Evolutionary conservation across 768 basidiomycete species (phyloP).

Genomic region (Rhodosporidiobolus sp.): DNA sequence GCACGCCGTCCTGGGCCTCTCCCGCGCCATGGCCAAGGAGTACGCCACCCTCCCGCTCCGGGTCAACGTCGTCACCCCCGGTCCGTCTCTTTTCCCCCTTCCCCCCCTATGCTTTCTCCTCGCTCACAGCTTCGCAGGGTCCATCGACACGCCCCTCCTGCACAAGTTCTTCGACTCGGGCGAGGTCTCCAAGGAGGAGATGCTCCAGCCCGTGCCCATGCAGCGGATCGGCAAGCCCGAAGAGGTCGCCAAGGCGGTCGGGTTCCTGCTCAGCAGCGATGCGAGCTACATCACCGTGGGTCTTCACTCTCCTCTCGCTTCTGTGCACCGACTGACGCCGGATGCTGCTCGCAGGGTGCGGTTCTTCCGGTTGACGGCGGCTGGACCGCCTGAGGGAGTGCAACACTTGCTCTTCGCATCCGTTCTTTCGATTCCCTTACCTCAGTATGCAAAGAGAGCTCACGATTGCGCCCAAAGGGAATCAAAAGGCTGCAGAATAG

Average conservation of each 20-base stretch:
- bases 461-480: too few species aligned
- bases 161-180: slow-evolving; percentile 4
- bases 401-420: too few species aligned
- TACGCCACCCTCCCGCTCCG: background rate
- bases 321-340: too few species aligned
- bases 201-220: slow-evolving; percentile 13
- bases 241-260: slow-evolving; percentile 31
- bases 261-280: slow-evolving; percentile 22
- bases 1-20: slow-evolving; percentile 31
- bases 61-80: slow-evolving; percentile 32
- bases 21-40: slow-evolving; percentile 26
- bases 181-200: slow-evolving; percentile 5
- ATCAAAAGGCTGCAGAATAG: too few species aligned
- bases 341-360: slow-evolving; percentile 9
- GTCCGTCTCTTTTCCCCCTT: background rate
- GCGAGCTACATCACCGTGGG: slow-evolving; percentile 33
- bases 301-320: background rate
- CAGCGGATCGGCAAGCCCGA: slow-evolving; percentile 20
- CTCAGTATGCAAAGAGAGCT: too few species aligned
- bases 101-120: background rate
- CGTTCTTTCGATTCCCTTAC: too few species aligned
- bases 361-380: slow-evolving; percentile 34
- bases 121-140: slow-evolving; percentile 4
- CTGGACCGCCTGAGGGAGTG: background rate
- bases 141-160: slow-evolving; percentile 28